phyloP scores from a whole-genome alignment of 2,329 filamentous ascomycete species.

The Pestalotiopsis sp. region DNA sequence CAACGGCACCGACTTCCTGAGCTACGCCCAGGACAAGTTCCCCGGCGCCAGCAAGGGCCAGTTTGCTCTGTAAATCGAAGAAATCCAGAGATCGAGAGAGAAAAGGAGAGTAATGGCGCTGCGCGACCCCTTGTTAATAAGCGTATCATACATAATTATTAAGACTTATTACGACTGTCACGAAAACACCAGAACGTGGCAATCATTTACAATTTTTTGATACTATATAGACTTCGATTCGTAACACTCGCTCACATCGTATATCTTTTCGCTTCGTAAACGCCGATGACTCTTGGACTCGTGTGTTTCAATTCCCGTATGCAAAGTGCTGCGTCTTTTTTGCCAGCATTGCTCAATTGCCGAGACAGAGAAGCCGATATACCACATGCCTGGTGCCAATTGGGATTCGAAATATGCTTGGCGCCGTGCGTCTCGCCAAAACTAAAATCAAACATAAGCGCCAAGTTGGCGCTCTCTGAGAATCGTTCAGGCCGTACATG shows the following conservation, averaged over 20 bases:
- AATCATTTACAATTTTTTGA: not conserved
- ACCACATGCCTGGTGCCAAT: no score
- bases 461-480: no score
- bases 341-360: no score
- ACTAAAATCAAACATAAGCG: no score
- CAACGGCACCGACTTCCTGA: constrained; percentile 23
- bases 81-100: no score
- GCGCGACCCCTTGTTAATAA: not conserved
- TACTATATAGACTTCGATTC: not conserved
- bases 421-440: no score
- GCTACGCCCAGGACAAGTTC: constrained; percentile 17
- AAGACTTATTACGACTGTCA: not conserved
- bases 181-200: not conserved
- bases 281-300: not conserved
- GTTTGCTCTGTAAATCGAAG: constrained; percentile 14
- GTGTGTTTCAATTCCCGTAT: no score
- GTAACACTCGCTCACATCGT: not conserved
- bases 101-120: no score
- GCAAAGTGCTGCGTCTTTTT: no score
- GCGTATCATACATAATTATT: not conserved
- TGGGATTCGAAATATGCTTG: no score
- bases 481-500: no score
- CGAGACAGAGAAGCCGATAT: no score
- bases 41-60: constrained; percentile 17
- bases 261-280: not conserved